Evolutionary conservation across 75 land plant species (phyloP), one percentile per base, ranked within the genome.

Genomic region (Pinus taeda): DNA sequence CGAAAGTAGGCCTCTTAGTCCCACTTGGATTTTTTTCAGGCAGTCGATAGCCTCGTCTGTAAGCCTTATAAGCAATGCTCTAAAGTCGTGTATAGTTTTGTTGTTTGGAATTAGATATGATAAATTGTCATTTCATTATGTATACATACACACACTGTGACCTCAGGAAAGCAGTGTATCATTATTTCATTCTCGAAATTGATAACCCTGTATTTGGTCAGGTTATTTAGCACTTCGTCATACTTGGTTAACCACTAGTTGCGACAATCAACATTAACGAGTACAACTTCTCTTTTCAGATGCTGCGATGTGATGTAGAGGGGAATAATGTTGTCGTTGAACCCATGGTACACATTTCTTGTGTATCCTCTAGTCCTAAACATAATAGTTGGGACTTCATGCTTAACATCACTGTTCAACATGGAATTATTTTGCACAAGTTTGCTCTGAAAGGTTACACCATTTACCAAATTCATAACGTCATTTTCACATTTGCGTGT

Each of bases 401-500:
- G 88, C 42, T 59, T 70, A 15, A 86, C 82, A 24, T 86, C 82
- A 63, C 88, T 84, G 14, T 57, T 55, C 58, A 77, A 15, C 36
- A n/a, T 18, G 24, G 26, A 57, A 59, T 30, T 42, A 57, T 75
- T 76, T 33, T 39, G 57, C 53, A 39, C 24, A 15, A 53, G 15
- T 22, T 53, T 74, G 18, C 55, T 22, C 56, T 39, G 45, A 45
- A 79, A 30, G 4, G 75, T 82, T 20, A 91, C 74, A 59, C 84
- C 91, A 42, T 75, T 76, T 56, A 87, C 84, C 24, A 53, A 33
- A 62, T 78, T 57, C 93, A 91, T 91, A 5, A 59, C 59, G 24
- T 49, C 29, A 11, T 59, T 60, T 69, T 91, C 93, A 83, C 85
- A 84, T 74, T 91, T 91, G 59, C 93, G 78, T 12, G 93, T 82